phyloP scores from a whole-genome alignment of 1,284 basidiomycete species.

The Ustilago bromivora region DNA sequence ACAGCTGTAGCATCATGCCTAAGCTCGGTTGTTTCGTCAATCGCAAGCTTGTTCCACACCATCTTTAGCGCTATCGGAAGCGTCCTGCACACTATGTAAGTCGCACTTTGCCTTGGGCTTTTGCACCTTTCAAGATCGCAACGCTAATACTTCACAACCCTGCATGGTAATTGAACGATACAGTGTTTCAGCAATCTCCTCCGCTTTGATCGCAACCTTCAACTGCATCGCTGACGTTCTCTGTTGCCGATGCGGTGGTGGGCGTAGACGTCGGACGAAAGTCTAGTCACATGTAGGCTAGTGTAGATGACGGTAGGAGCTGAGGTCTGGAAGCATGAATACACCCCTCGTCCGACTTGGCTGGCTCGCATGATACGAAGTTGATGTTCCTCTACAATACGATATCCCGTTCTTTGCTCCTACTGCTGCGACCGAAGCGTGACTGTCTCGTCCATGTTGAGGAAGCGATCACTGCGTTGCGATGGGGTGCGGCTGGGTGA shows the following conservation, averaged over 20 bases:
- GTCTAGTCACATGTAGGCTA: constrained; percentile 8
- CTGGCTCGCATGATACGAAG: neutral
- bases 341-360: neutral
- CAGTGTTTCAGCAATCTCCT: constrained; percentile 51
- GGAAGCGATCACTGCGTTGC: too few species aligned
- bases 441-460: too few species aligned
- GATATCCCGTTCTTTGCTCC: constrained; percentile 15
- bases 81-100: constrained; percentile 56
- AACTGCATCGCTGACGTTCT: constrained; percentile 60
- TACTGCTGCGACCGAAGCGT: neutral
- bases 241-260: constrained; percentile 56
- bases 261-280: constrained; percentile 34
- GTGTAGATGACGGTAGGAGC: too few species aligned
- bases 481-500: too few species aligned
- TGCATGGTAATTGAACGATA: neutral
- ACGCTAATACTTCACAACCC: neutral
- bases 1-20: constrained; percentile 57
- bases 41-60: constrained; percentile 48
- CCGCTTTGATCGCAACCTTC: constrained; percentile 50
- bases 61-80: constrained; percentile 54
- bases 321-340: neutral
- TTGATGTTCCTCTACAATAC: constrained; percentile 9
- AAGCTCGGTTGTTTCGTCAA: constrained; percentile 48
- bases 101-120: neutral
- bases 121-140: neutral